Percentiles rank a stretch among this genome's conserved stretches.
These are phyloP conservation scores for Globisporangium rhizosaccharum DNA, from an alignment of 352 stramenopile genomes.

Conservation along the genomic window DNA sequence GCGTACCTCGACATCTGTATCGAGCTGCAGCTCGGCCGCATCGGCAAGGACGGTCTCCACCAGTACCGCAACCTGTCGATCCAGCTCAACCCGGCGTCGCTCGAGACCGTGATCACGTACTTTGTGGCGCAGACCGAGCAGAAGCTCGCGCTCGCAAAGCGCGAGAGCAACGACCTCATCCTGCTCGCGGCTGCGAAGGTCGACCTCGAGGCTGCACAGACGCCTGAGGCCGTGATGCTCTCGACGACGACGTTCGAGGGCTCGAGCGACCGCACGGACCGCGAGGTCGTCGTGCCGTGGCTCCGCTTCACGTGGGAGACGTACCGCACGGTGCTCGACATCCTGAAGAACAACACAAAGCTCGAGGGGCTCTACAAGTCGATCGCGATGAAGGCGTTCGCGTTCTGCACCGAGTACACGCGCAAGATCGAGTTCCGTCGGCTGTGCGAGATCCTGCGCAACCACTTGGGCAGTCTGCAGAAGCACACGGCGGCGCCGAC, in stretches of 20 bases:
- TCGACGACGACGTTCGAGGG: constrained; percentile 95
- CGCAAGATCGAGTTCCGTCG: constrained; percentile 95
- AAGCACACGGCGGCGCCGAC: constrained; percentile 84
- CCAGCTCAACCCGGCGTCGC: constrained; percentile 92
- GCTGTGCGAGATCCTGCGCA: constrained; percentile 96
- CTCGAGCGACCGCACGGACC: constrained; percentile 93
- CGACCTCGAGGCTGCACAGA: constrained; percentile 90
- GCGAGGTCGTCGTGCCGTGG: constrained; percentile 91
- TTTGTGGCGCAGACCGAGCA: constrained; percentile 87
- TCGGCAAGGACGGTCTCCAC: constrained; percentile 98
- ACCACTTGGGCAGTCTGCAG: constrained; percentile 94
- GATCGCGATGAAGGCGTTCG: constrained; percentile 76
- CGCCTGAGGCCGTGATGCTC: constrained; percentile 94
- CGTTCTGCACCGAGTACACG: constrained; percentile 83
- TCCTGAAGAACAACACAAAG: constrained; percentile 96
- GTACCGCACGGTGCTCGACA: constrained; percentile 97
- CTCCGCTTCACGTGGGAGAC: constrained; percentile 97
- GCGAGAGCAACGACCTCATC: constrained; percentile 83
- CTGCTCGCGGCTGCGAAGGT: constrained; percentile 80
- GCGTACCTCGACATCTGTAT: constrained; percentile 96
- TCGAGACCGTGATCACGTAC: constrained; percentile 94
- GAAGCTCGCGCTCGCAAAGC: constrained; percentile 83
- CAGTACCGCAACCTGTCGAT: constrained; percentile 96
- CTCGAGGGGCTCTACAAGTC: constrained; percentile 73
- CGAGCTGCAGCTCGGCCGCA: constrained; percentile 88